Base-by-base conservation (phyloP, 2,329 filamentous ascomycete species). In the Aspergillus sp. region DNA sequence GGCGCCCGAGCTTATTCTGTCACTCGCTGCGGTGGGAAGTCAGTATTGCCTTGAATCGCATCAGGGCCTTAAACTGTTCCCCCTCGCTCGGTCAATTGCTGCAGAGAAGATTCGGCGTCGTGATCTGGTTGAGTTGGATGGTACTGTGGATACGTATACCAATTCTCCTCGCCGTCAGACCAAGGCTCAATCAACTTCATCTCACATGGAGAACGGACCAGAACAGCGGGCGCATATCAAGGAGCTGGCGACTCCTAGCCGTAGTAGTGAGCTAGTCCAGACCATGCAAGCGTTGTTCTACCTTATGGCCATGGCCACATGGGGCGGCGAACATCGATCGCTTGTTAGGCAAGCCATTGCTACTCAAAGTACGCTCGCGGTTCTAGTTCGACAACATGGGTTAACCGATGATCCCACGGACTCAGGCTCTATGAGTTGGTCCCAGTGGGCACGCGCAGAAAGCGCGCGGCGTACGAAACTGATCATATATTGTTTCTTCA, bases 401-500 rank as follows among this genome's bases (percentile, higher is more conserved):
- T 17, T 50, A 15, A 4, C 17, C 3, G 33, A 50, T 3, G 7
- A 11, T 11, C 15, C n/a, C 3, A 37, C 4, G 9, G 17, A 15
- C 14, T 11, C 14, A 9, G 19, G 1, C 1, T 6, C 47, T 15
- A 35, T 2, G n/a, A 15, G 3, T 4, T 50, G 47, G 47, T 1
- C 25, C 7, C 3, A 50, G 7, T 50, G 47, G 47, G 47, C 31
- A 7, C 27, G 14, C 17, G 31, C n/a, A 14, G 47, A 50, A n/a
- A 21, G 47, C 23, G 31, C 25, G 3, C 27, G 33, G 5, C 47
- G 47, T 7, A 37, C 17, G 2, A 50, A 50, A 39, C 8, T 50
- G 9, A 39, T 50, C 14, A 33, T 50, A 3, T 44, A 11, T 74
- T 64, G 61, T 47, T 66, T 70, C 43, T 67, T 70, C 51, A 69